Evolutionary conservation across 371 early-diverging fungal species (phyloP).

Genomic region (Furculomyces boomerangus): DNA sequence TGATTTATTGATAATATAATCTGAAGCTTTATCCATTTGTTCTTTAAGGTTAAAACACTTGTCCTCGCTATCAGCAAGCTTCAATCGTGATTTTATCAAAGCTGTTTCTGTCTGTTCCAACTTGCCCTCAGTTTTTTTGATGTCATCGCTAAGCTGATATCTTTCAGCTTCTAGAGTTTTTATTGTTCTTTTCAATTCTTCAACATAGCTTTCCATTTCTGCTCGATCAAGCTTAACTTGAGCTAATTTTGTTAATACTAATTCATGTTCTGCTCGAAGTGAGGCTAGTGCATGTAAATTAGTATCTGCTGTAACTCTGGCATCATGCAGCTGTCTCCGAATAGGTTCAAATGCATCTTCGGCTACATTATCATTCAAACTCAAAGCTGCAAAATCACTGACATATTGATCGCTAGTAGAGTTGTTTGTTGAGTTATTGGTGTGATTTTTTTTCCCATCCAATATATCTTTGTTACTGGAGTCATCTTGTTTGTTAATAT

Average conservation of each 20-base stretch:
- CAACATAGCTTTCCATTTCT: slow-evolving; percentile 13
- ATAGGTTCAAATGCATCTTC: slow-evolving; percentile 17
- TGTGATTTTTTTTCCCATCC: no score
- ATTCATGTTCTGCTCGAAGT: slow-evolving; percentile 13
- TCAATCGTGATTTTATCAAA: slow-evolving; percentile 11
- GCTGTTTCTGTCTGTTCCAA: slow-evolving; percentile 8
- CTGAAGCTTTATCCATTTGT: not conserved
- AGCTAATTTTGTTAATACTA: slow-evolving; percentile 12
- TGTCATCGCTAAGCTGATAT: not conserved
- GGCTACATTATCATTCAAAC: slow-evolving; percentile 5
- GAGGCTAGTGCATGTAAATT: slow-evolving; percentile 17
- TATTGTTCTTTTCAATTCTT: slow-evolving; percentile 8
- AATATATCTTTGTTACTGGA: no score
- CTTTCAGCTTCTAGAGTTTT: slow-evolving; percentile 9
- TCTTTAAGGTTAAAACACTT: not conserved
- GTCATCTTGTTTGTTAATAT: no score
- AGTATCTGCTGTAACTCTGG: slow-evolving; percentile 18
- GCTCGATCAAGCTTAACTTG: slow-evolving; percentile 13
- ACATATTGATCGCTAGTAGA: no score
- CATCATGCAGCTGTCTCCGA: slow-evolving; percentile 19
- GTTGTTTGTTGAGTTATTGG: no score
- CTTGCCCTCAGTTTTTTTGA: not conserved
- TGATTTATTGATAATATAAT: no score
- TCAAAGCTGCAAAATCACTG: no score
- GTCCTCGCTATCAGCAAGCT: slow-evolving; percentile 19